Conservation (phyloP, 208 protist species). For the Leishmania gerbilli region DNA sequence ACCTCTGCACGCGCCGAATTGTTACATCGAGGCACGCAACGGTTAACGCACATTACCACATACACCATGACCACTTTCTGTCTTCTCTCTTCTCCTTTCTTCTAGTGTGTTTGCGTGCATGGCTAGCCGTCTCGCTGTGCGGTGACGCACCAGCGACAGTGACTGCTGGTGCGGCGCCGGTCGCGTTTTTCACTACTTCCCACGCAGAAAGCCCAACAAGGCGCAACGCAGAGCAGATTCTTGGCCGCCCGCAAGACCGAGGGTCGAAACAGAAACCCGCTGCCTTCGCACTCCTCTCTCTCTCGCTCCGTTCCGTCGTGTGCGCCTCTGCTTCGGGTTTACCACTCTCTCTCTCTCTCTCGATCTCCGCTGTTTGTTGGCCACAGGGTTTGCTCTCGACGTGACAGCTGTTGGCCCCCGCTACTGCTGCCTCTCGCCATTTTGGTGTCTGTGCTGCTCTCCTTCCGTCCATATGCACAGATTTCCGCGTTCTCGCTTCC, state of each 20-base stretch:
- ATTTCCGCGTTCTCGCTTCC: neutral
- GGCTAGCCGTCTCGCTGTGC: neutral
- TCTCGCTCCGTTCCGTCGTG: neutral
- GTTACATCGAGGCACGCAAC: neutral
- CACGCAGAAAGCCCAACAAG: neutral
- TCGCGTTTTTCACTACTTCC: neutral
- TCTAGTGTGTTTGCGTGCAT: neutral
- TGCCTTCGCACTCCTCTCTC: neutral
- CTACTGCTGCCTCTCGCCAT: neutral
- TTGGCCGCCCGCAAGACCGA: neutral
- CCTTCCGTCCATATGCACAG: neutral
- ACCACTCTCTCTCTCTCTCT: neutral
- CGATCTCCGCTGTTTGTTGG: neutral
- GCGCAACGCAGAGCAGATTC: neutral
- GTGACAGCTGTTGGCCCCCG: neutral
- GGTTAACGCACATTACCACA: neutral
- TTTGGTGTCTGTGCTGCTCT: neutral
- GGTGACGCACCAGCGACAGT: neutral
- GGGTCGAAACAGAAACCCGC: neutral
- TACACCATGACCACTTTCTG: neutral
- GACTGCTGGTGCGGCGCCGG: neutral
- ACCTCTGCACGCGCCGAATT: neutral
- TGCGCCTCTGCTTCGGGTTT: neutral
- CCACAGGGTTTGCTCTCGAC: neutral
- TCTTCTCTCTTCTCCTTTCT: neutral